Percentiles rank a stretch among this genome's conserved stretches.
Conservation (phyloP, 345 rosid species). For the Iberis pinnata region DNA sequence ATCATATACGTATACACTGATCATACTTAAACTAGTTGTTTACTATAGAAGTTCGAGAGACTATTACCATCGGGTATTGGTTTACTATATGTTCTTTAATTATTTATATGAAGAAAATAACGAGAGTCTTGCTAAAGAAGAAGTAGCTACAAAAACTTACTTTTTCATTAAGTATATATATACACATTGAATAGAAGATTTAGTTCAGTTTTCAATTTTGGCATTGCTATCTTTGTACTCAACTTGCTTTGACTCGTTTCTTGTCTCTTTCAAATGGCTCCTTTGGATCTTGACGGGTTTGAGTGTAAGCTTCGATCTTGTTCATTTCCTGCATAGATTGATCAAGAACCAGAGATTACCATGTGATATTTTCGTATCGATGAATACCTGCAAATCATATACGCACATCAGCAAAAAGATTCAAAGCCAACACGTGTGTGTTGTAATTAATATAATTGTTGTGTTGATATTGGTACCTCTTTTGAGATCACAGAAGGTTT, state of each 20-base stretch:
- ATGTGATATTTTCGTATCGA: too few species aligned
- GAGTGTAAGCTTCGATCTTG: constrained; percentile 60
- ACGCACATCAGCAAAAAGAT: too few species aligned
- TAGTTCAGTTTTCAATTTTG: constrained; percentile 25
- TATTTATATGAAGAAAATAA: constrained; percentile 81
- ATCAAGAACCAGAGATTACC: constrained; percentile 7
- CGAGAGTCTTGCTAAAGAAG: constrained; percentile 50
- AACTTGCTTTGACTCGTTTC: constrained; percentile 35
- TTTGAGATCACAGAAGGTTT: too few species aligned
- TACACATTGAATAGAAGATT: constrained; percentile 27
- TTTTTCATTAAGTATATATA: constrained; percentile 21
- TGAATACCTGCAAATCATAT: too few species aligned
- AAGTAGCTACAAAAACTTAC: constrained; percentile 43
- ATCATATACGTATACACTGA: not conserved
- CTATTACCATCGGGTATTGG: constrained; percentile 61
- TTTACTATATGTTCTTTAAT: constrained; percentile 83
- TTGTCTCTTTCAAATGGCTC: constrained; percentile 51
- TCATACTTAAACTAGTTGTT: too few species aligned
- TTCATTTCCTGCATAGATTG: constrained; percentile 47
- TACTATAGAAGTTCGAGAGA: constrained; percentile 59
- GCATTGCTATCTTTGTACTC: constrained; percentile 11
- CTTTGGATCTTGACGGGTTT: constrained; percentile 54
- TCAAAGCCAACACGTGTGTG: too few species aligned
- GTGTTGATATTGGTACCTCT: too few species aligned
- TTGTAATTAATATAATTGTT: too few species aligned